Evolutionary conservation across 1,284 basidiomycete species (phyloP).

Genomic region (Flammula alnicola): DNA sequence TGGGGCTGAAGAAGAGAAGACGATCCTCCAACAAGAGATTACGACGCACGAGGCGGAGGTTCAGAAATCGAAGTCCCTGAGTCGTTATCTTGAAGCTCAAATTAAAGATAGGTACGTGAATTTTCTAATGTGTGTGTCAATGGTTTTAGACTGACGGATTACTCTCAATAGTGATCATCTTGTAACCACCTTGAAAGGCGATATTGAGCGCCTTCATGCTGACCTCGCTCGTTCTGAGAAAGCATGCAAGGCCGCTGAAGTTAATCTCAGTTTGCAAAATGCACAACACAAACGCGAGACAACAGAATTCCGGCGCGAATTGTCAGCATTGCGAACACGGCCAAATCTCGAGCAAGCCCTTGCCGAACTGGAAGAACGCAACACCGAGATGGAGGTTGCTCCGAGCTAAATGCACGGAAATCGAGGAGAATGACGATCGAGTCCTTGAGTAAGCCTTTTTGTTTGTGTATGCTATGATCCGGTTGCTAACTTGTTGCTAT

Average conservation of each 20-base stretch:
- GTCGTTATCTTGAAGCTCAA: slow-evolving; percentile 64
- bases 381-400: slow-evolving; percentile 76
- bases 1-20: slow-evolving; percentile 57
- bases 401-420: slow-evolving; percentile 70
- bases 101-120: slow-evolving; percentile 60
- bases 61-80: slow-evolving; percentile 62
- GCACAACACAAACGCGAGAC: slow-evolving; percentile 69
- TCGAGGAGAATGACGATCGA: slow-evolving; percentile 81
- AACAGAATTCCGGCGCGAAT: slow-evolving; percentile 57
- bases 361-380: slow-evolving; percentile 66
- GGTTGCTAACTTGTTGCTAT: slow-evolving; percentile 15
- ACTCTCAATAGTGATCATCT: slow-evolving; percentile 48
- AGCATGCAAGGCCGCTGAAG: slow-evolving; percentile 60
- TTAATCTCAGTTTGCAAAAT: slow-evolving; percentile 62
- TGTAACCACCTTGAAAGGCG: slow-evolving; percentile 46
- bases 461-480: slow-evolving; percentile 2
- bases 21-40: slow-evolving; percentile 52
- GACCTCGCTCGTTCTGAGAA: slow-evolving; percentile 59
- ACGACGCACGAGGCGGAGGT: slow-evolving; percentile 66
- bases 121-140: slow-evolving; percentile 3
- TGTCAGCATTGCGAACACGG: slow-evolving; percentile 54
- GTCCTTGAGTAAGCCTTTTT: slow-evolving; percentile 68
- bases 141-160: slow-evolving; percentile 12
- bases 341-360: slow-evolving; percentile 59
- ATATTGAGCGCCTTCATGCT: slow-evolving; percentile 49